Base-by-base conservation (phyloP, 768 basidiomycete genomes). In the Rubroboletus satanas region DNA sequence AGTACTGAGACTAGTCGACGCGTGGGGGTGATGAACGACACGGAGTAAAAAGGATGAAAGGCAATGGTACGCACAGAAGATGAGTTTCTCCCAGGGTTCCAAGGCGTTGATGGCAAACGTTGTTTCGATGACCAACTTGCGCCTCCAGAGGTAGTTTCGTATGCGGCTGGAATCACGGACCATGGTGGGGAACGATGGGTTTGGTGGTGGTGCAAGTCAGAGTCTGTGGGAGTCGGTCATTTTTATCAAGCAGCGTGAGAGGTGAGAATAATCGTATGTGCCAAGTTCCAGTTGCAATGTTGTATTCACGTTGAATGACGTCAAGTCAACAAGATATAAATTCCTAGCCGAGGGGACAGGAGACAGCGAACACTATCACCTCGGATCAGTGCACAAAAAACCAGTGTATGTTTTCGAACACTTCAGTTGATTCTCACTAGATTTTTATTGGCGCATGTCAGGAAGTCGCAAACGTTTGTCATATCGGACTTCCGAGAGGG, bases 41-140 rank as follows among this genome's bases (percentile, higher is more conserved):
- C 2, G 37, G 15, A 37, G 17, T 1, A 17, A 51, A 33, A 28
- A 36, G 43, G 17, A 47, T 38, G 37, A 57, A 45, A 21, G 43
- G 15, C 28, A 33, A 48, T 3, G 7, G 23, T 23, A 75, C 85
- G 65, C 64, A 86, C 85, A 64, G 53, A 83, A 74, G 36, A 85
- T 66, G 44, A 79, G 62, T 62, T 84, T 83, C 75, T 88, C 87
- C 87, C 85, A 87, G 54, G 81, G 77, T 65, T 88, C 84, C 54
- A 87, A 69, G 62, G 86, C 77, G 29, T 77, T 75, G 38, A 86
- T 71, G 7, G 75, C 85, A 56, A 83, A 81, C 0, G 83, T 84
- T 3, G 77, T 71, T 66, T 85, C 84, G 33, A 87, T 67, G 73
- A 79, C 75, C 49, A 85, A 66, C 56, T 81, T 74, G 66, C 75